Base-by-base conservation (phyloP, 2,329 filamentous ascomycete species). In the Myriosclerotinia duriaeana region DNA sequence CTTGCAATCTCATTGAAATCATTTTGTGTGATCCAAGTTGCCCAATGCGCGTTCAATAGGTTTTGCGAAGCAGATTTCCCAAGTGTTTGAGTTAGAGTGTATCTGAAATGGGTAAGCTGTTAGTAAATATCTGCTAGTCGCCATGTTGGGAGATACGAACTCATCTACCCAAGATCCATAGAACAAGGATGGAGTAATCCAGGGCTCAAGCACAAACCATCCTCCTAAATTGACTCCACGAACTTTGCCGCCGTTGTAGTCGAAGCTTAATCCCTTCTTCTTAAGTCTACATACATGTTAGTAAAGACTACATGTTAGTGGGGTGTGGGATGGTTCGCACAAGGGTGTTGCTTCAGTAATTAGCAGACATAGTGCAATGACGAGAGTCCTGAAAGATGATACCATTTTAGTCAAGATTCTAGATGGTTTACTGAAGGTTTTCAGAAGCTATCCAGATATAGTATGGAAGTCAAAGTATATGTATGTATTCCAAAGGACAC, bases 181-280 rank as follows among this genome's bases (percentile, higher is more conserved):
- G 73, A 86, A 86, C 46, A 86, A 77, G 1, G 82, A 85, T 36
- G 84, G 84, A 2, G 83, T 86, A 62, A 86, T 87, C 82, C 83
- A 85, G 52, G 78, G 77, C 71, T 75, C 73, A 1, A 75, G 68
- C 11, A 76, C 73, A 20, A 75, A 72, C 74, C 73, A 75, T 1
- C 87, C 87, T 64, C 87, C 86, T 6, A 88, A 79, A 73, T 89
- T 89, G 40, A 89, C 86, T 65, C 87, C 87, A 15, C 85, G 83
- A 53, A 89, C 82, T 72, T 85, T 87, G 26, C 82, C 72, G 53
- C 74, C 74, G 66, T 80, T 79, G 75, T 85, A 87, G 71, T 83
- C 76, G 71, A 87, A 87, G 44, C 80, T 76, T 20, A 80, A 74
- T 5, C 56, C 66, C 53, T 66, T 64, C 46, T 70, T 69, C 40